These are phyloP conservation scores for Viola pubescens DNA, from an alignment of 441 rosid genomes.

Conservation along the genomic window DNA sequence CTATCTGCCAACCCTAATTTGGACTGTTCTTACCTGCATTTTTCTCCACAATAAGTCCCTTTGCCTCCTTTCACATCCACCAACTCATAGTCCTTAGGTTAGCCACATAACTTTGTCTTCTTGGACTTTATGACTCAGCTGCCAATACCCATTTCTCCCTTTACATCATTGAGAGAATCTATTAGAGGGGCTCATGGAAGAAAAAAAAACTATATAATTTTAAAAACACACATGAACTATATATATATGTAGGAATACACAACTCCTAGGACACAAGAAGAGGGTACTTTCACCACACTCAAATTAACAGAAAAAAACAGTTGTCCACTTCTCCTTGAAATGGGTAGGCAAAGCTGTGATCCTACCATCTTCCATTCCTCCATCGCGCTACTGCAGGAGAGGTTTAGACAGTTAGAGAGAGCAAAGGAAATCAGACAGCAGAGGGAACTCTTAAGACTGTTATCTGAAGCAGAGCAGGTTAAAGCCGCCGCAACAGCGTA, in stretches of 20 bases:
- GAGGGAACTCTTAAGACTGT: constrained; percentile 22
- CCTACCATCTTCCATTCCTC: constrained; percentile 23
- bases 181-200: not conserved
- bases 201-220: not conserved
- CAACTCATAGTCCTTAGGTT: constrained; percentile 14
- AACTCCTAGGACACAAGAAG: not conserved
- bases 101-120: constrained; percentile 23
- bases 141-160: constrained; percentile 20
- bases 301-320: not conserved
- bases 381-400: constrained; percentile 36
- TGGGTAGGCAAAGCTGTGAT: constrained; percentile 30
- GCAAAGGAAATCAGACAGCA: constrained; percentile 39
- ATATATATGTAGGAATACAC: constrained; percentile 16
- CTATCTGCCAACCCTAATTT: constrained; percentile 23
- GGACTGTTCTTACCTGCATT: constrained; percentile 15
- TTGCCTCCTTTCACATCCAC: constrained; percentile 16
- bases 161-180: constrained; percentile 14
- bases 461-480: constrained; percentile 23
- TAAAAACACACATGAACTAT: constrained; percentile 3
- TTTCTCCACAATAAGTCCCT: constrained; percentile 16
- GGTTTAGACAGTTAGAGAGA: constrained; percentile 38
- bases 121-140: constrained; percentile 23
- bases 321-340: not conserved
- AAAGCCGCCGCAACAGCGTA: constrained; percentile 11
- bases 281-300: not conserved